Conservation (phyloP, 805 yeast species). For the Isabelozyma rhagii region DNA sequence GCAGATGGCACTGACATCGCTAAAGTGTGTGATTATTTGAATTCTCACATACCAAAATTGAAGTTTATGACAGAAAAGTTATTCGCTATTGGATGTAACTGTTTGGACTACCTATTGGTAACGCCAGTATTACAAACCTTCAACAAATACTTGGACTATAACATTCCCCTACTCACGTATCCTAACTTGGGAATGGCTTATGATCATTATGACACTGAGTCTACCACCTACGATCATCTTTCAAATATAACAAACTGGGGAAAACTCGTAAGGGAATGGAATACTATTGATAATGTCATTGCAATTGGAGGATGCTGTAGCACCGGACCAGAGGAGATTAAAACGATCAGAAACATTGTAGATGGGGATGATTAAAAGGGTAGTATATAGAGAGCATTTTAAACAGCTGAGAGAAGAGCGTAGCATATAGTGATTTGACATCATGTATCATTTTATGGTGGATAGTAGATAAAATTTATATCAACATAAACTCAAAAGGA, state of each 20-base stretch:
- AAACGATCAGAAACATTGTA: not conserved
- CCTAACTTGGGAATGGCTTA: conserved; percentile 77
- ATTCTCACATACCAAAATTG: conserved; percentile 4
- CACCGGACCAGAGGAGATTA: conserved; percentile 52
- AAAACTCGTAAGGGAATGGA: conserved; percentile 38
- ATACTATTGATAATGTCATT: conserved; percentile 36
- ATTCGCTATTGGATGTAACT: conserved; percentile 64
- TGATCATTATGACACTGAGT: conserved; percentile 32
- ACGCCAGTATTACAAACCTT: conserved; percentile 36
- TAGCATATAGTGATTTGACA: too few relatives aligned
- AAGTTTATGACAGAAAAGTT: conserved; percentile 20
- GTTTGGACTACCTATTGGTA: conserved; percentile 50
- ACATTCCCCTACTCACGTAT: conserved; percentile 51
- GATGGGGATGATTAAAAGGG: not conserved
- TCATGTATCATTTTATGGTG: too few relatives aligned
- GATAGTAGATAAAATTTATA: too few relatives aligned
- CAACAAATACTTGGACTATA: conserved; percentile 7
- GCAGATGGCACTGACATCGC: conserved; percentile 30
- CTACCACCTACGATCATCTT: conserved; percentile 10
- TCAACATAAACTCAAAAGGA: too few relatives aligned
- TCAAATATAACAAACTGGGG: conserved; percentile 30
- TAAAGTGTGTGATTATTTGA: conserved; percentile 16
- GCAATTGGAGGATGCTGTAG: conserved; percentile 75
- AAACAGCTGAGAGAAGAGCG: too few relatives aligned
- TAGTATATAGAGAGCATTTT: too few relatives aligned